These are phyloP conservation scores for Cyanidioschyzon merolae DNA, from an alignment of 23 red algal genomes.

Conservation along the genomic window DNA sequence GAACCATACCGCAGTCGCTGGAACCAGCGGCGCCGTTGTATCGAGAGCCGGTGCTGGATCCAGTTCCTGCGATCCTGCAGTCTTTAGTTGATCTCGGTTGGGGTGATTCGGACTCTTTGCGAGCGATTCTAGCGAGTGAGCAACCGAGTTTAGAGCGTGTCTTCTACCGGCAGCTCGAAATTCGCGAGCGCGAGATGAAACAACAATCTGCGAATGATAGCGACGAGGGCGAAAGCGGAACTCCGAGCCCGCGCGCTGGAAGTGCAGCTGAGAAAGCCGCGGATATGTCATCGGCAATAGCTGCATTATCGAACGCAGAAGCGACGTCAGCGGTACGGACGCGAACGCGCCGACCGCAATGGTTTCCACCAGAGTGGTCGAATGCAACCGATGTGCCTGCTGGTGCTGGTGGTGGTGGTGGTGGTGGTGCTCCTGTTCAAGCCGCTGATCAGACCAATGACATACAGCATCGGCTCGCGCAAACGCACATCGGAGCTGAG, in stretches of 20 bases:
- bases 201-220: not conserved
- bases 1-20: not conserved
- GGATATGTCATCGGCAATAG: not conserved
- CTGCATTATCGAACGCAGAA: not conserved
- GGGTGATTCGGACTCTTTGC: slow-evolving; percentile 58
- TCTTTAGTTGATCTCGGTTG: slow-evolving; percentile 70
- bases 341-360: not conserved
- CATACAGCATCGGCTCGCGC: not conserved
- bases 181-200: slow-evolving; percentile 18
- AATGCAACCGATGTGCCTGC: not conserved
- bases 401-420: too few relatives aligned
- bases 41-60: slow-evolving; percentile 52
- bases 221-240: not conserved
- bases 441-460: not conserved
- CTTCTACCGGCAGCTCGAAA: slow-evolving; percentile 78
- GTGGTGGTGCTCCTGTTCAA: not conserved
- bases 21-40: slow-evolving; percentile 19
- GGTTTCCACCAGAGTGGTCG: slow-evolving; percentile 8
- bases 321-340: not conserved
- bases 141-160: slow-evolving; percentile 72
- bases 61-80: slow-evolving; percentile 54
- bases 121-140: slow-evolving; percentile 30
- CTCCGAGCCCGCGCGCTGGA: not conserved
- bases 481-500: not conserved
- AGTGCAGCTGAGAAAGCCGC: not conserved